Evolutionary conservation across 176 grass and related monocot genomes (phyloP).

Genomic region (Zea mays): Zm-B73-REFERENCE-NAM-5.0 NC_050104.1:145961001-145961500

Average conservation of each 20-base stretch:
- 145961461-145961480: slow-evolving; percentile 86
- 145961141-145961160: neutral
- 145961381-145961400: slow-evolving; percentile 16
- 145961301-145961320: slow-evolving; percentile 40
- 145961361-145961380: neutral
- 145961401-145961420: slow-evolving; percentile 39
- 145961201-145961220: slow-evolving; percentile 30
- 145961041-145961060: slow-evolving; percentile 58
- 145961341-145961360: neutral
- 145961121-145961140: slow-evolving; percentile 12
- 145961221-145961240: slow-evolving; percentile 80
- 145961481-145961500: slow-evolving; percentile 19
- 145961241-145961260: slow-evolving; percentile 75
- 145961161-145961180: no score
- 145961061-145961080: slow-evolving; percentile 85
- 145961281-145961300: slow-evolving; percentile 58
- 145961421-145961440: slow-evolving; percentile 91
- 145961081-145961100: slow-evolving; percentile 70
- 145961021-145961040: slow-evolving; percentile 82
- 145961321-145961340: neutral
- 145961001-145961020: slow-evolving; percentile 98
- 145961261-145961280: slow-evolving; percentile 90
- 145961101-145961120: neutral
- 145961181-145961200: neutral
- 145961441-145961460: slow-evolving; percentile 57